These are phyloP conservation scores for Salix dunnii DNA, from an alignment of 345 rosid genomes.

Conservation along the genomic window DNA sequence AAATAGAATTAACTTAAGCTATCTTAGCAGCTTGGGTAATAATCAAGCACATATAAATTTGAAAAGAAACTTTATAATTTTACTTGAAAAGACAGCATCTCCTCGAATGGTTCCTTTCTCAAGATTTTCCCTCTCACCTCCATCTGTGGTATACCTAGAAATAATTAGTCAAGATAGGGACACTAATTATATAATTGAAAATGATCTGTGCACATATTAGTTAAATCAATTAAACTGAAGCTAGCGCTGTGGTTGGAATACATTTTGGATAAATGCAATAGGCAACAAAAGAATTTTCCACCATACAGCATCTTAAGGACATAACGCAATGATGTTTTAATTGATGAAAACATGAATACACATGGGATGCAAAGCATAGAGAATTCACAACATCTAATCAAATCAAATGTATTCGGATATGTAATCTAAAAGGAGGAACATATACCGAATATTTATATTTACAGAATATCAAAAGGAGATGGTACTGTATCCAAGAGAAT, in stretches of 20 bases:
- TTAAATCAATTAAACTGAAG: neutral
- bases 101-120: constrained; percentile 66
- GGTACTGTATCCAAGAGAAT: neutral
- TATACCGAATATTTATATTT: no score
- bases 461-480: no score
- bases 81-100: constrained; percentile 76
- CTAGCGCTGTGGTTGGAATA: neutral
- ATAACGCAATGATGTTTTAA: neutral
- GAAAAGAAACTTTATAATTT: neutral
- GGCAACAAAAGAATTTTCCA: neutral
- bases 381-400: no score
- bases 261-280: neutral
- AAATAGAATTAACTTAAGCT: no score
- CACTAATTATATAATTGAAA: constrained; percentile 1
- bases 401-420: no score
- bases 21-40: no score
- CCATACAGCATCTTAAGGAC: neutral
- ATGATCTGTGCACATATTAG: neutral
- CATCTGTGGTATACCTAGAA: constrained; percentile 88
- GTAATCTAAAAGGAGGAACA: no score
- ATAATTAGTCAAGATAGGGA: constrained; percentile 6
- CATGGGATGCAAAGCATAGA: no score
- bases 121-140: constrained; percentile 70
- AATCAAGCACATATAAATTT: no score
- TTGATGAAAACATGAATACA: no score